Evolutionary conservation across 129 eudicot genomes (phyloP).

Genomic region (Gnaphalium uliginosum): DNA sequence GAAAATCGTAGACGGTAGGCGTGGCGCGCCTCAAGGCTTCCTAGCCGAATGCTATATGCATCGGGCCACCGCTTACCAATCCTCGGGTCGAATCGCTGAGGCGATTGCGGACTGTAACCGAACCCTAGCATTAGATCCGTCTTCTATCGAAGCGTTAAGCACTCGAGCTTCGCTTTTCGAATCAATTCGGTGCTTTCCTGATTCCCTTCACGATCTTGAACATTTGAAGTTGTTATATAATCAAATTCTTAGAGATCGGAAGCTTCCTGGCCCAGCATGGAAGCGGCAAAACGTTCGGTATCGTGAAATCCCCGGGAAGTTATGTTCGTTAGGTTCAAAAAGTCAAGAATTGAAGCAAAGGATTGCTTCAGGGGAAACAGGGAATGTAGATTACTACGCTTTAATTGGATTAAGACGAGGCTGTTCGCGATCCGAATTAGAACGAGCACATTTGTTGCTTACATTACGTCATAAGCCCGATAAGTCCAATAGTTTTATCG

Average conservation of each 20-base stretch:
- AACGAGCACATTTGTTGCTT: conserved; percentile 85
- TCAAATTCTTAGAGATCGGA: conserved; percentile 70
- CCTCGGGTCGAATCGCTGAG: conserved; percentile 73
- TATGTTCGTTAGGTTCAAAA: conserved; percentile 54
- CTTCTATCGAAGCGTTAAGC: conserved; percentile 68
- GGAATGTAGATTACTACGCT: conserved; percentile 82
- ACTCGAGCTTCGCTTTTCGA: conserved; percentile 79
- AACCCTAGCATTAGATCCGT: conserved; percentile 71
- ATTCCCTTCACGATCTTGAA: conserved; percentile 89
- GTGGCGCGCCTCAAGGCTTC: conserved; percentile 91
- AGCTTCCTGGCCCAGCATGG: conserved; percentile 91
- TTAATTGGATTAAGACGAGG: conserved; percentile 80
- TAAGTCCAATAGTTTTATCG: conserved; percentile 65
- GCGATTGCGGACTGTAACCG: conserved; percentile 85
- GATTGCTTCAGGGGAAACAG: conserved; percentile 87
- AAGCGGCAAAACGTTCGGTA: conserved; percentile 64
- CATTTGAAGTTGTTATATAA: conserved; percentile 80
- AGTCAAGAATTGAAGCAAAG: conserved; percentile 75
- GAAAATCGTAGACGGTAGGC: conserved; percentile 83
- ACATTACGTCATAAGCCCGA: conserved; percentile 87
- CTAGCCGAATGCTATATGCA: conserved; percentile 85
- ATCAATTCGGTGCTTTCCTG: conserved; percentile 70
- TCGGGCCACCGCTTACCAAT: conserved; percentile 70
- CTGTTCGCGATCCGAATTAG: conserved; percentile 86
- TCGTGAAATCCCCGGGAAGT: conserved; percentile 80